phyloP scores from a whole-genome alignment of 805 yeast genomes.

The Metschnikowia continentalis region DNA sequence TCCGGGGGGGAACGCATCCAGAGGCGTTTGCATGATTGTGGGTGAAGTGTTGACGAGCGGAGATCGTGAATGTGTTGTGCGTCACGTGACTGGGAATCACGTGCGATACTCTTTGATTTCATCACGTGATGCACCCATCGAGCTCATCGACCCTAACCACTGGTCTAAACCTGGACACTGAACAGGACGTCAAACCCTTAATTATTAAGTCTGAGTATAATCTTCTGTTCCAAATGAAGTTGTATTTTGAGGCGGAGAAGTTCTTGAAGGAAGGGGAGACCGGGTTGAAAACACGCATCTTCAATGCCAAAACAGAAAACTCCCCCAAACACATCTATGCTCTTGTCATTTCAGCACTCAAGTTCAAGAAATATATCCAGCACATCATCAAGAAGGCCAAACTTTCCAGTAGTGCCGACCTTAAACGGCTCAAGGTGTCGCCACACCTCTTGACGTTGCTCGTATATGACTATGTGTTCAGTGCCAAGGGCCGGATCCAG shows the following conservation, averaged over 20 bases:
- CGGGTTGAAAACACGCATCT: conserved; percentile 35
- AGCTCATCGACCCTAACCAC: background rate
- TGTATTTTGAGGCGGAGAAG: conserved; percentile 42
- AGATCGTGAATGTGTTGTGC: conserved; percentile 1
- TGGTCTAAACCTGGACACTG: too few relatives aligned
- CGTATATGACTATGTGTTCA: conserved; percentile 76
- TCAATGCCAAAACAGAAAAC: conserved; percentile 30
- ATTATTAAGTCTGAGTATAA: too few relatives aligned
- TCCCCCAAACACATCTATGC: conserved; percentile 89
- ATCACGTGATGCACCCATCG: background rate
- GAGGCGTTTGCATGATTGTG: conserved; percentile 42
- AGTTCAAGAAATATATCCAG: conserved; percentile 60
- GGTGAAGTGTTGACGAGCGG: conserved; percentile 2
- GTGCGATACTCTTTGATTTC: background rate
- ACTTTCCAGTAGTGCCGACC: conserved; percentile 48
- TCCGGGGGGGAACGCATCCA: conserved; percentile 68
- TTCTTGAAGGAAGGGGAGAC: conserved; percentile 26
- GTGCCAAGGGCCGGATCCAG: conserved; percentile 76
- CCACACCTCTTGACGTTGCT: conserved; percentile 57
- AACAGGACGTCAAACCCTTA: too few relatives aligned
- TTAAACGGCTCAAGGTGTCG: conserved; percentile 40
- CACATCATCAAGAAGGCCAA: conserved; percentile 64
- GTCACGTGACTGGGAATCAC: background rate
- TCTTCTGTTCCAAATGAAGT: conserved; percentile 26
- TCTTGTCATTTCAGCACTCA: conserved; percentile 70